Evolutionary conservation across 2,329 filamentous ascomycete species (phyloP), one percentile per base, ranked within the genome.

Genomic region (Fusarium sp.): DNA sequence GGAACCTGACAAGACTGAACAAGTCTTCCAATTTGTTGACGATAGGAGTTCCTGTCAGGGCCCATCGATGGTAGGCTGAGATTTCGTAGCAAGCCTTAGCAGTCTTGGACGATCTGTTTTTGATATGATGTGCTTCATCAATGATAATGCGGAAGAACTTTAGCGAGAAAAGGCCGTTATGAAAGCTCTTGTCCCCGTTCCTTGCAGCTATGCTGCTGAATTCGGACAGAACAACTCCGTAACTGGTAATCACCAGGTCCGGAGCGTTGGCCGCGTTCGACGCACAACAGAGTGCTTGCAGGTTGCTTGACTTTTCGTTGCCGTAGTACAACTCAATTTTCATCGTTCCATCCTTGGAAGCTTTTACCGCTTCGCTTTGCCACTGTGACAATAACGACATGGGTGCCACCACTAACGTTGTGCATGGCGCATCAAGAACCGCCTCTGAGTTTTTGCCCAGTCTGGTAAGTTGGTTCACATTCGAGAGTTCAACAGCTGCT

Each of bases 331-430:
- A 89, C 76, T 97, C 88, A 7, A 90, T 90, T 78, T 91, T 97
- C 80, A 98, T 82, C 0, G 93, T 93, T 5, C 94, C 95, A 14
- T 92, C 87, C 69, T 91, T 91, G 0, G 95, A 98, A 1, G 96
- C 95, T 76, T 95, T 97, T 74, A 95, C 90, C 0, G 95, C 93
- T 83, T 99, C 96, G 76, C 93, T 97, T 75, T 97, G 93, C 96
- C 96, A 99, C 79, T 99, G 96, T 0, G 95, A 89, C n/a, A 99
- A 86, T 5, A 99, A 85, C 13, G 96, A 98, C 90, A 98, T 98
- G 3, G 96, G 96, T 1, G 96, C 96, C n/a, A 99, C 88, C 1
- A 99, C 95, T 5, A 99, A 84, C 0, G 96, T 99, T 0, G 96
- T 98, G 77, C 92, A 93, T 1, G 94, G 95, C 3, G 95, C 96